phyloP scores from a whole-genome alignment of 1,284 basidiomycete species.

The Ceratobasidium sp. region DNA sequence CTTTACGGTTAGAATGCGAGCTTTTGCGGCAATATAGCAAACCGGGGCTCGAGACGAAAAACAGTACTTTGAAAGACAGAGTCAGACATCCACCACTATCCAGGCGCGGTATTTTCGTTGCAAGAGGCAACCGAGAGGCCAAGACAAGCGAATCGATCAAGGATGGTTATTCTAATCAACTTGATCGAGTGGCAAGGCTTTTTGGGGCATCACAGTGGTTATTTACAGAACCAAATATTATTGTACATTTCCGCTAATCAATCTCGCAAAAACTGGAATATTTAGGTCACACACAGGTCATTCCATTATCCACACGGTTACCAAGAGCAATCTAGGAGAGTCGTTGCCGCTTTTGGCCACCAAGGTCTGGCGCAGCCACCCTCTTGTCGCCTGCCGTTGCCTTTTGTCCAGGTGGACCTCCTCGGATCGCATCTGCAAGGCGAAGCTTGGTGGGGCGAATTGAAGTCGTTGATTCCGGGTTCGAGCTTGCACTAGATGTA shows the following conservation, averaged over 20 bases:
- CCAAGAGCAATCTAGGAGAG: neutral
- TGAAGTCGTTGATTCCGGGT: slow-evolving; percentile 7
- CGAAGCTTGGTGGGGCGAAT: slow-evolving; percentile 15
- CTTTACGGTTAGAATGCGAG: no score
- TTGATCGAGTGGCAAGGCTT: no score
- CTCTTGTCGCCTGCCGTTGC: neutral
- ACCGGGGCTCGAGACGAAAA: no score
- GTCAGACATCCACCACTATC: no score
- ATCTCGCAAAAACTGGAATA: neutral
- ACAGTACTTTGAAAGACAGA: no score
- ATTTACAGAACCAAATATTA: slow-evolving; percentile 5
- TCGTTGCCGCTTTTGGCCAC: slow-evolving; percentile 26
- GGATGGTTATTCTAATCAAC: no score
- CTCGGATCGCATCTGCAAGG: slow-evolving; percentile 29
- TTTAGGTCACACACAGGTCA: no score
- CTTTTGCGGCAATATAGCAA: no score
- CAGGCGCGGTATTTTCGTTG: no score
- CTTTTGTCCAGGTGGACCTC: neutral
- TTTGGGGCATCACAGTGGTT: neutral
- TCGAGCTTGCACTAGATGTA: neutral
- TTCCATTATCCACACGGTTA: no score
- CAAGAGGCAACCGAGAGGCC: no score
- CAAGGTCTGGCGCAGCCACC: neutral
- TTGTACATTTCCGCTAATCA: neutral
- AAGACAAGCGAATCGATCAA: no score